These are phyloP conservation scores for Mortierella sp. DNA, from an alignment of 371 early-diverging fungal genomes.

Conservation along the genomic window DNA sequence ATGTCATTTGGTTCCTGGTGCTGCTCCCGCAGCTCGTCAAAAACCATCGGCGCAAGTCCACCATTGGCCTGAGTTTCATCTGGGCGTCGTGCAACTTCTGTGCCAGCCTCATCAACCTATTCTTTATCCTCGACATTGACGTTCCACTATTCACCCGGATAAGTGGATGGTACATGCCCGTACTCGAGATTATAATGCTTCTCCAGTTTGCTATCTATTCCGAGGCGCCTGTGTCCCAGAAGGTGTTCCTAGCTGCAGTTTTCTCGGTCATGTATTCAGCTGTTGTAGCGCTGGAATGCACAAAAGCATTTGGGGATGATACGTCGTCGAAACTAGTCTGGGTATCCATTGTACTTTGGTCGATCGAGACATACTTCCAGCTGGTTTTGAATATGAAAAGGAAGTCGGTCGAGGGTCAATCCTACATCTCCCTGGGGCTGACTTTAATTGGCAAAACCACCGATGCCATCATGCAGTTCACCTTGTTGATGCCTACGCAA, in stretches of 20 bases:
- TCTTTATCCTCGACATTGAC: slow-evolving; percentile 35
- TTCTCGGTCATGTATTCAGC: slow-evolving; percentile 7
- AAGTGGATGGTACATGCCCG: slow-evolving; percentile 43
- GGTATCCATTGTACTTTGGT: slow-evolving; percentile 37
- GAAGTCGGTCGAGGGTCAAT: slow-evolving; percentile 37
- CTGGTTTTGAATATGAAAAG: slow-evolving; percentile 42
- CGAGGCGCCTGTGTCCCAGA: slow-evolving; percentile 7
- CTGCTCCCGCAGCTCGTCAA: slow-evolving; percentile 40
- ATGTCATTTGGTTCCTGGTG: slow-evolving; percentile 44
- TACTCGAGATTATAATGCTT: slow-evolving; percentile 31
- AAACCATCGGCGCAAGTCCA: slow-evolving; percentile 28
- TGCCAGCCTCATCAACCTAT: slow-evolving; percentile 43
- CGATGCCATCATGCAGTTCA: slow-evolving; percentile 41
- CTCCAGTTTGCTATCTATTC: slow-evolving; percentile 35
- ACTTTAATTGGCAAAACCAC: slow-evolving; percentile 43
- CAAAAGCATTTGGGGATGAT: slow-evolving; percentile 18
- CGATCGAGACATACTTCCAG: slow-evolving; percentile 39
- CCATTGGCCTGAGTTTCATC: slow-evolving; percentile 28
- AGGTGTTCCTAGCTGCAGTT: background rate
- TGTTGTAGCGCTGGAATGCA: slow-evolving; percentile 11
- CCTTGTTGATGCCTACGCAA: slow-evolving; percentile 28
- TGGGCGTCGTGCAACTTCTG: slow-evolving; percentile 42
- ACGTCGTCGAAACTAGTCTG: slow-evolving; percentile 37
- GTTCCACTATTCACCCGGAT: slow-evolving; percentile 39
- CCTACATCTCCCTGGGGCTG: slow-evolving; percentile 34